Evolutionary conservation across 1,284 basidiomycete genomes (phyloP).

Genomic region (Naganishia sp.): DNA sequence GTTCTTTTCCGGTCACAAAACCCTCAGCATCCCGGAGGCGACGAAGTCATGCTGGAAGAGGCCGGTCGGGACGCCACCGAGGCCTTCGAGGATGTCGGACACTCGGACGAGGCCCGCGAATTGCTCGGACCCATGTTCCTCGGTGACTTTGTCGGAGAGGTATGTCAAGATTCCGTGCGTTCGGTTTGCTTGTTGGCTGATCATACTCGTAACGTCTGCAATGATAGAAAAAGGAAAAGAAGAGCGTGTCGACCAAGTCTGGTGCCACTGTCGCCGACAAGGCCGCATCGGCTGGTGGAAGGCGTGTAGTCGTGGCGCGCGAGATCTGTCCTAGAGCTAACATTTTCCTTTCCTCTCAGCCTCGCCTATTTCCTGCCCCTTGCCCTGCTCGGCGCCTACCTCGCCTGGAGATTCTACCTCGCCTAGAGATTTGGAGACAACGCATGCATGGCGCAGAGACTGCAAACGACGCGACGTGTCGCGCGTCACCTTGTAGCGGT

Average conservation of each 20-base stretch:
- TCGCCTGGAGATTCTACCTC: constrained; percentile 51
- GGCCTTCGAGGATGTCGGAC: constrained; percentile 98
- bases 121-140: constrained; percentile 75
- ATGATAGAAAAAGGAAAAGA: constrained; percentile 33
- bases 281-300: constrained; percentile 34
- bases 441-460: too few species aligned
- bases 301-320: neutral
- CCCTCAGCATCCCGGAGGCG: constrained; percentile 88
- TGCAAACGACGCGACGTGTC: neutral
- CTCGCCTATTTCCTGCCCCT: constrained; percentile 46
- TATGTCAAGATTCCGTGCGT: constrained; percentile 37
- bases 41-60: constrained; percentile 94
- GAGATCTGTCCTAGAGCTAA: neutral
- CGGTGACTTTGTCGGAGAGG: constrained; percentile 72
- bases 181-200: neutral
- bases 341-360: constrained; percentile 24
- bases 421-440: constrained; percentile 39
- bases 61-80: constrained; percentile 93
- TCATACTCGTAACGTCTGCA: neutral
- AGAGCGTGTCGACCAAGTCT: constrained; percentile 14
- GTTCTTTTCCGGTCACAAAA: constrained; percentile 20
- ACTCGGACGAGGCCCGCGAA: constrained; percentile 96
- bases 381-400: constrained; percentile 46
- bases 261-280: constrained; percentile 36
- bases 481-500: neutral